Conservation (phyloP, 345 rosid species). For the Brassica carinata region DNA sequence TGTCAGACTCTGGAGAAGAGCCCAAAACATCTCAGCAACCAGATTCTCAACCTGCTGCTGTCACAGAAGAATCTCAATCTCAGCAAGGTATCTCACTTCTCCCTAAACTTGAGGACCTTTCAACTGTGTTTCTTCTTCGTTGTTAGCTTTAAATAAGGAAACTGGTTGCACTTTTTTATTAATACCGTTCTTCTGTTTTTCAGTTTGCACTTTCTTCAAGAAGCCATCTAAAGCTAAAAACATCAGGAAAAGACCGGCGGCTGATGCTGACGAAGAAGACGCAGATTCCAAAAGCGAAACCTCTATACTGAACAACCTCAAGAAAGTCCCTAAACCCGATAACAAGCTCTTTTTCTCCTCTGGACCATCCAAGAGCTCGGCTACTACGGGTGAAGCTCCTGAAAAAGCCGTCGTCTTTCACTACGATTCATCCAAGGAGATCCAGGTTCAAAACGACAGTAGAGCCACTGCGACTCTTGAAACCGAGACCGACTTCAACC, state of each 20-base stretch:
- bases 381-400: slow-evolving; percentile 8
- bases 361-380: slow-evolving; percentile 54
- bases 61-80: slow-evolving; percentile 35
- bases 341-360: slow-evolving; percentile 70
- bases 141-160: neutral
- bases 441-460: slow-evolving; percentile 84
- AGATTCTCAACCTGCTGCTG: slow-evolving; percentile 42
- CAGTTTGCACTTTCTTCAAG: slow-evolving; percentile 81
- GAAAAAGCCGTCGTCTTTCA: slow-evolving; percentile 56
- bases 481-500: slow-evolving; percentile 82
- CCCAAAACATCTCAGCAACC: slow-evolving; percentile 41
- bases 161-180: neutral
- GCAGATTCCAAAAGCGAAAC: slow-evolving; percentile 48
- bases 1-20: slow-evolving; percentile 57
- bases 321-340: slow-evolving; percentile 54
- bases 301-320: slow-evolving; percentile 53
- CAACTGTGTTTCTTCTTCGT: neutral
- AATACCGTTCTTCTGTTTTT: slow-evolving; percentile 19
- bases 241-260: slow-evolving; percentile 60
- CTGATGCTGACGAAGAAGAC: slow-evolving; percentile 57
- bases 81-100: slow-evolving; percentile 44
- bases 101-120: neutral
- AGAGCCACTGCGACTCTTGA: slow-evolving; percentile 82
- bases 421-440: slow-evolving; percentile 82
- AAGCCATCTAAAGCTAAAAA: slow-evolving; percentile 72